Evolutionary conservation across 352 stramenopile genomes (phyloP), one percentile per base, ranked within the genome.

Genomic region (Aphanomyces invadans): DNA sequence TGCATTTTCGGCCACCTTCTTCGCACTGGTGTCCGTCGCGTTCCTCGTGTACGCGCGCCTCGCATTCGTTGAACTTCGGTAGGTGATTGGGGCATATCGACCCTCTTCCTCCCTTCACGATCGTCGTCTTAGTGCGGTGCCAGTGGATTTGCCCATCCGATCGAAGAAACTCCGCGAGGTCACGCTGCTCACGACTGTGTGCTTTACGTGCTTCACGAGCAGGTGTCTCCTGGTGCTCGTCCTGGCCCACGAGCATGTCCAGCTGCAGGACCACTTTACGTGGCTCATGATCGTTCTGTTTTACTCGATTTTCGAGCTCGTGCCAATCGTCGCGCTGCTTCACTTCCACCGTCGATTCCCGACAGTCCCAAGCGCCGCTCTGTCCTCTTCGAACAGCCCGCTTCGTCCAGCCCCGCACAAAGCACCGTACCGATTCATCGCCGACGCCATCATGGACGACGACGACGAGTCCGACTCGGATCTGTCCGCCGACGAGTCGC

Each of bases 291-390:
- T 95, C 29, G 66, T 92, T 3, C 74, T 92, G 11, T 91, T 90
- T 60, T 95, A 95, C 62, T 82, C 74, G 31, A 62, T 93, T 7
- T 61, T 95, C 44, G 86, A 95, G 72, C 83, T 93, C 53, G 70
- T 90, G 5, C 86, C 86, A 33, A 80, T 81, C 1, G 64, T 91
- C 51, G 85, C 81, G 28, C 80, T 93, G 21, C 49, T 95, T 36
- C 92, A 90, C 62, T 95, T 93, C 67, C 91, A 93, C 66, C 84
- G 84, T 0, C 81, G 83, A 11, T 71, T 95, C 21, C 86, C 86
- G 36, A 15, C n/a, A n/a, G n/a, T n/a, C n/a, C n/a, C n/a, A n/a
- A n/a, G n/a, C 71, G 76, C 19, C 74, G 73, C 9, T 9, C 9
- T 45, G 38, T 45, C 19, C 12, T 26, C 44, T 4, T 26, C 44